phyloP scores from a whole-genome alignment of 257 asterid genomes.

The Dorcoceras hygrometricum region DNA sequence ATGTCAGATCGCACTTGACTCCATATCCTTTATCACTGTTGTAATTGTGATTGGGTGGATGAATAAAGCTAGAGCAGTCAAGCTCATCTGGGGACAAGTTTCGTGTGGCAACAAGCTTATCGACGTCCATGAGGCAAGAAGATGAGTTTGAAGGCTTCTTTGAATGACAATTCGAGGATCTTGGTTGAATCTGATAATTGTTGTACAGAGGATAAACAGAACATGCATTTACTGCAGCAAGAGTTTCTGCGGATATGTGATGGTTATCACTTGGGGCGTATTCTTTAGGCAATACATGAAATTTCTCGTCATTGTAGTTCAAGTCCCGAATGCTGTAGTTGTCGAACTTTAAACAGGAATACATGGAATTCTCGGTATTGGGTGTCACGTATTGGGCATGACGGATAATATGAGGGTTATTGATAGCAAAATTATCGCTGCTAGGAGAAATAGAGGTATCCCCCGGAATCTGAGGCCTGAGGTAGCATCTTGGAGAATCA shows the following conservation, averaged over 20 bases:
- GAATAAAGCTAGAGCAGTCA: constrained; percentile 24
- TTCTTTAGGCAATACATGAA: constrained; percentile 28
- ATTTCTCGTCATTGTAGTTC: constrained; percentile 21
- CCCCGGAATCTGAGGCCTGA: constrained; percentile 43
- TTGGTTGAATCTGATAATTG: constrained; percentile 34
- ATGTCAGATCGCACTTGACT: constrained; percentile 67
- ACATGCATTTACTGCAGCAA: constrained; percentile 38
- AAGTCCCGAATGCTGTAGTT: constrained; percentile 16
- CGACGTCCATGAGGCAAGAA: constrained; percentile 26
- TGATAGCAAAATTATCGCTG: constrained; percentile 36
- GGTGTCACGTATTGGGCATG: constrained; percentile 29
- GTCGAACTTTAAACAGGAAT: constrained; percentile 21
- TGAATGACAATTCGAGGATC: constrained; percentile 19
- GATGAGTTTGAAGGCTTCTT: constrained; percentile 28
- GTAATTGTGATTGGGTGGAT: constrained; percentile 24
- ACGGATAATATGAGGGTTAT: constrained; percentile 35
- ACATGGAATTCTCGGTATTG: constrained; percentile 23
- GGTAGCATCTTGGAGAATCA: constrained; percentile 57
- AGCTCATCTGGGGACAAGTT: constrained; percentile 17
- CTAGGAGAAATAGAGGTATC: constrained; percentile 28
- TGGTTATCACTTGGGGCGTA: constrained; percentile 23
- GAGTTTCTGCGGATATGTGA: constrained; percentile 25
- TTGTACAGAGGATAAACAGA: constrained; percentile 61
- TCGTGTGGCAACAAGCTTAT: constrained; percentile 25
- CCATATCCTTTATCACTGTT: constrained; percentile 31